Conservation (phyloP, 768 basidiomycete species). For the Podaxis rugospora region DNA sequence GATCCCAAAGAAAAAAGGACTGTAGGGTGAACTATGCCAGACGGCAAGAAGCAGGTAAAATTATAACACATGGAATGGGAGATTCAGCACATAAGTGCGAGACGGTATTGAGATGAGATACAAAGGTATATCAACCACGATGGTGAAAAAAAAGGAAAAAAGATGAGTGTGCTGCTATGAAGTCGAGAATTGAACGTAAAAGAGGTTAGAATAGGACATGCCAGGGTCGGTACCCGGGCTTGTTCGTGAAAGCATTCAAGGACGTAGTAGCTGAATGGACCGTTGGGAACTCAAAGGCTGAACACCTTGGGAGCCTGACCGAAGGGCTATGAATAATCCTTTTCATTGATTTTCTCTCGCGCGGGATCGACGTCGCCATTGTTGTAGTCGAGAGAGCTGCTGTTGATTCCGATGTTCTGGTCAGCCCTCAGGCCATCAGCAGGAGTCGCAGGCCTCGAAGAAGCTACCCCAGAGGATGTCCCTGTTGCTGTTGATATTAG, state of each 20-base stretch:
- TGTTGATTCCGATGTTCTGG: slow-evolving; percentile 25
- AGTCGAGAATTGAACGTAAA: neutral
- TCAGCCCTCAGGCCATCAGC: slow-evolving; percentile 46
- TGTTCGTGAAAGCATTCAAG: slow-evolving; percentile 7
- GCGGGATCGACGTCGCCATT: slow-evolving; percentile 11
- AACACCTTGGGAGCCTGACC: neutral
- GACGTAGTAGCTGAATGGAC: neutral
- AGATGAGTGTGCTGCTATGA: slow-evolving; percentile 1
- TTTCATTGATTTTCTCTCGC: slow-evolving; percentile 43
- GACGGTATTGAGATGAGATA: slow-evolving; percentile 8
- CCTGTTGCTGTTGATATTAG: slow-evolving; percentile 69
- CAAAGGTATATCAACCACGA: slow-evolving; percentile 9
- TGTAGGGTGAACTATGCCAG: neutral
- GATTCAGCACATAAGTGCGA: neutral
- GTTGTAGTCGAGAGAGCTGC: slow-evolving; percentile 35
- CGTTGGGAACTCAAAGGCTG: neutral
- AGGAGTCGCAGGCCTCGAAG: slow-evolving; percentile 75
- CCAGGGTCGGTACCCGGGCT: neutral
- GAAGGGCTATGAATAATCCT: slow-evolving; percentile 41
- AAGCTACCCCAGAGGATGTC: slow-evolving; percentile 64
- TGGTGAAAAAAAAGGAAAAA: neutral
- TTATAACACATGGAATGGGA: neutral
- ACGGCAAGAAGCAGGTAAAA: neutral
- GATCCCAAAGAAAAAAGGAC: neutral
- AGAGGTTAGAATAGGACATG: neutral